A percentile compares a stretch with the other conserved stretches of the same genome.
Evolutionary conservation across 257 asterid genomes (phyloP).

Genomic region (Datura wrightii): DNA sequence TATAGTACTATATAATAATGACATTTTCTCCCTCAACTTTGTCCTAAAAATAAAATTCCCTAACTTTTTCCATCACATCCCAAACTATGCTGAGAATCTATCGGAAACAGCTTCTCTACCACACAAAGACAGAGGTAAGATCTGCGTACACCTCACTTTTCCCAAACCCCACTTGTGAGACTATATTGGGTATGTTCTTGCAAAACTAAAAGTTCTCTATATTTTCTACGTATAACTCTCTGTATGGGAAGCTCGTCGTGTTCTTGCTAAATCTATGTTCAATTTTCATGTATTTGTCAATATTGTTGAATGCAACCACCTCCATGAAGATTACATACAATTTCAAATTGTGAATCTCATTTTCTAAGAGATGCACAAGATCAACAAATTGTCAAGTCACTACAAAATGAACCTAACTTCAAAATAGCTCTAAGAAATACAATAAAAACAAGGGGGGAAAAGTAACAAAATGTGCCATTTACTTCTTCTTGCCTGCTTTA

Average conservation of each 20-base stretch:
- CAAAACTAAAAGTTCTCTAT: neutral
- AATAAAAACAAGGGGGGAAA: neutral
- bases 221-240: neutral
- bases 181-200: too few relatives aligned
- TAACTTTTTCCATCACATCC: neutral
- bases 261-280: neutral
- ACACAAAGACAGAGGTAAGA: too few relatives aligned
- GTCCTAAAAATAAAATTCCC: neutral
- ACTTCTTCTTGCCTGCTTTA: constrained; percentile 96
- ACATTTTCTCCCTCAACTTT: neutral
- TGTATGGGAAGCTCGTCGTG: neutral
- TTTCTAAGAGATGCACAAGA: neutral
- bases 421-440: constrained; percentile 25
- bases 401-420: constrained; percentile 7
- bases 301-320: neutral
- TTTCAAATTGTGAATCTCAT: constrained; percentile 11
- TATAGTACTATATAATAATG: too few relatives aligned
- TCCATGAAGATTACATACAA: neutral
- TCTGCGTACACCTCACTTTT: too few relatives aligned
- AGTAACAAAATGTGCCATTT: constrained; percentile 7
- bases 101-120: too few relatives aligned
- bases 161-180: too few relatives aligned
- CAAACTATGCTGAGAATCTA: neutral
- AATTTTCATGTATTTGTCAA: too few relatives aligned
- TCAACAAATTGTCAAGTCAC: constrained; percentile 19